phyloP scores from a whole-genome alignment of 129 eudicot genomes.

The Lactuca saligna region DNA sequence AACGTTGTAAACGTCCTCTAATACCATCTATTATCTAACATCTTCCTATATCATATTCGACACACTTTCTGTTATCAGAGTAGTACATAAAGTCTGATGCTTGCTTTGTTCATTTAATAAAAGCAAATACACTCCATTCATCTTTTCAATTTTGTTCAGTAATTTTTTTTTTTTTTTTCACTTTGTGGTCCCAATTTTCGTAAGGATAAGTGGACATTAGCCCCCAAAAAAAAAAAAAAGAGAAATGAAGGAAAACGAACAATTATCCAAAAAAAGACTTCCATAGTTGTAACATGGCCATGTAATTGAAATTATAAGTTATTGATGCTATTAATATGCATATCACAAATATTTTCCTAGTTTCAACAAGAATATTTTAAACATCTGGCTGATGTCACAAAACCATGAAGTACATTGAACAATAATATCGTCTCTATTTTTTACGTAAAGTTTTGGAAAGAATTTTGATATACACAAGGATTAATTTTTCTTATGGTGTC shows the following conservation, averaged over 20 bases:
- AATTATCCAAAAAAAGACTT: no score
- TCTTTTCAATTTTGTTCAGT: not conserved
- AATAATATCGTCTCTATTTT: not conserved
- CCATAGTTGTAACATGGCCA: not conserved
- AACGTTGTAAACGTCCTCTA: no score
- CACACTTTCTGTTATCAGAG: not conserved
- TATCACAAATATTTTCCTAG: not conserved
- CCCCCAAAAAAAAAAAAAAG: no score
- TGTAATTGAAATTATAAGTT: not conserved
- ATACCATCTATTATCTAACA: no score
- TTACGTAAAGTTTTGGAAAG: not conserved
- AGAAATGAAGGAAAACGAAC: no score
- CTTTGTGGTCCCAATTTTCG: not conserved
- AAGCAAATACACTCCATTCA: not conserved
- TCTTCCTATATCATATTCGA: no score
- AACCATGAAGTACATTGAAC: not conserved
- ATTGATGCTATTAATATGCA: not conserved
- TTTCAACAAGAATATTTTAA: not conserved
- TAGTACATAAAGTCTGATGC: not conserved
- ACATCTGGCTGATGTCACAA: not conserved
- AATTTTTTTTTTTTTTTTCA: no score
- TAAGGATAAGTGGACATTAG: not conserved
- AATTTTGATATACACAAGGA: no score
- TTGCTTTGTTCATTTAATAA: not conserved
- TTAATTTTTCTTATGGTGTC: not conserved